Base-by-base conservation (phyloP, 2,329 filamentous ascomycete species). In the Colletotrichum tropicicola region DNA sequence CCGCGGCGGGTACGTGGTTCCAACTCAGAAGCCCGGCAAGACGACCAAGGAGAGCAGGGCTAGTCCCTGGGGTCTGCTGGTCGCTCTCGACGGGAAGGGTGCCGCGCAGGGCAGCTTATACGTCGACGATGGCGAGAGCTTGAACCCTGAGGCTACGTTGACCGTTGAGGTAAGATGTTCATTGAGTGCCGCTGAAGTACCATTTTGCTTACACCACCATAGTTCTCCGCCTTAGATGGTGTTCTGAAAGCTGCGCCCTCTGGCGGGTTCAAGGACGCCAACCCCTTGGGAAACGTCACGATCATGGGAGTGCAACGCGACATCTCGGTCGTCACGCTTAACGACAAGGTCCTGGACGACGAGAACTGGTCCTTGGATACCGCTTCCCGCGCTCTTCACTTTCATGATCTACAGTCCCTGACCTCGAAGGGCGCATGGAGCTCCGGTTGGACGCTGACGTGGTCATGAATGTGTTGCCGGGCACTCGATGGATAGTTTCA, bases 71-170 rank as follows among this genome's bases (percentile, higher is more conserved):
- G 86, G 85, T 7, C 68, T 94, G 41, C 79, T 93, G 9, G 85
- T 87, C 1, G 89, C 90, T 3, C 82, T 92, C 1, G 82, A 85
- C 67, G 70, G 72, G 1, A 71, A 83, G 15, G 87, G 88, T 1
- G 74, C 76, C 1, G 91, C 92, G 0, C 78, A 71, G 2, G 92
- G 92, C 0, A 75, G 79, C 17, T 75, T 94, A 28, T 94, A 94
- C 72, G 73, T 94, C 7, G 92, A 94, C 70, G 92, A 95, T 69
- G 92, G 92, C 1, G 90, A 90, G 77, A 91, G 88, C 59, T 62
- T 93, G 7, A 70, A 75, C 45, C 63, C 52, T 19, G 35, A 66
- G n/a, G 32, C 81, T 0, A 89, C 83, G 0, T 81, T 89, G 5
- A 81, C 81, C 65, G 83, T 93, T 23, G 72, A 80, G 59, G 80